Evolutionary conservation across 805 yeast species (phyloP).

Genomic region (Spathaspora hagerdaliae): DNA sequence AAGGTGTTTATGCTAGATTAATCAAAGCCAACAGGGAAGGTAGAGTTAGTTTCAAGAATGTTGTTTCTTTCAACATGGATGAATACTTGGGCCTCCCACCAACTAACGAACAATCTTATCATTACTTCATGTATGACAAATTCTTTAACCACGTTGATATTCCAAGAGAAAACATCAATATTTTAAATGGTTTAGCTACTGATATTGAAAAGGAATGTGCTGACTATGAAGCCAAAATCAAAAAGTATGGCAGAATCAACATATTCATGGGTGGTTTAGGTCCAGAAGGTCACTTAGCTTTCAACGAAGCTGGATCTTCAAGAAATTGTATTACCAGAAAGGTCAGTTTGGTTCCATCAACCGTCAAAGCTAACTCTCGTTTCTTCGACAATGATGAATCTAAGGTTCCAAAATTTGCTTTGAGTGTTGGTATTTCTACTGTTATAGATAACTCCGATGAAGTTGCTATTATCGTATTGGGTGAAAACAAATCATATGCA

Average conservation of each 20-base stretch:
- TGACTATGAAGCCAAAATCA: slow-evolving; percentile 46
- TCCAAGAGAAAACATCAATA: slow-evolving; percentile 47
- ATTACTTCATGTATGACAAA: slow-evolving; percentile 54
- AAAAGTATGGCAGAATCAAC: slow-evolving; percentile 45
- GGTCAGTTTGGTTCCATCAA: slow-evolving; percentile 44
- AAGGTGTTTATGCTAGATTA: slow-evolving; percentile 46
- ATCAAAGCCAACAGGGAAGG: slow-evolving; percentile 42
- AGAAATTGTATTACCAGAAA: slow-evolving; percentile 43
- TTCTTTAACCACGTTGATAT: slow-evolving; percentile 55
- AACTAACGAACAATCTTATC: slow-evolving; percentile 47
- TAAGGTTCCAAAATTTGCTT: slow-evolving; percentile 49
- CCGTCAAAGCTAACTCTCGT: slow-evolving; percentile 51
- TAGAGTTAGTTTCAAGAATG: slow-evolving; percentile 44
- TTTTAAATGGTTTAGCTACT: slow-evolving; percentile 48
- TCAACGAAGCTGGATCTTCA: slow-evolving; percentile 53
- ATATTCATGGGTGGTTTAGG: slow-evolving; percentile 59
- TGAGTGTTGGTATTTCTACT: slow-evolving; percentile 56
- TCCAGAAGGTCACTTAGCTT: slow-evolving; percentile 59
- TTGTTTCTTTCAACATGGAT: slow-evolving; percentile 61
- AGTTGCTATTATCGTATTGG: slow-evolving; percentile 49
- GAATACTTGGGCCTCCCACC: slow-evolving; percentile 52
- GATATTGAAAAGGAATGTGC: slow-evolving; percentile 45
- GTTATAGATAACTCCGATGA: slow-evolving; percentile 53
- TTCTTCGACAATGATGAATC: slow-evolving; percentile 44
- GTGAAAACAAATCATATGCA: slow-evolving; percentile 43